Evolutionary conservation across 306 rosid species (phyloP), one percentile per base, ranked within the genome.

Genomic region (Dryas drummondii): DNA sequence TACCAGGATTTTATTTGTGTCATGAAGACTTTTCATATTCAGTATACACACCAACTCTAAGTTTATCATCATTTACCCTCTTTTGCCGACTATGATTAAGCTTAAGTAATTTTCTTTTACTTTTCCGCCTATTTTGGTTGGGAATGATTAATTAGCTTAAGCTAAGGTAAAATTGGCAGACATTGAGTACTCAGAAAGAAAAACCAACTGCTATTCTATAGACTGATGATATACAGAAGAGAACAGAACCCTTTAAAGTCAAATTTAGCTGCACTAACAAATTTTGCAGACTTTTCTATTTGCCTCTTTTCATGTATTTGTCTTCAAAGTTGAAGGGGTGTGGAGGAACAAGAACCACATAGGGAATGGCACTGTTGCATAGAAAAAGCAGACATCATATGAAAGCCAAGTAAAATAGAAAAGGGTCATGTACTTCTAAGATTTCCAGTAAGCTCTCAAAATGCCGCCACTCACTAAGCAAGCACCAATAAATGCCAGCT

Each of bases 381-480:
- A 5, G 26, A 44, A 7, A 46, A 45, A 72, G 74, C 68, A 16
- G 75, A 82, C 72, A 63, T 60, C 74, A 22, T 45, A 64, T 22
- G 56, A 66, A 54, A 65, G 53, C 64, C 71, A 75, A 58, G 52
- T 3, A 62, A 72, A 40, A 46, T 5, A 3, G 16, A 72, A 32
- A 51, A 4, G 57, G 13, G 6, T 17, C 3, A 32, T 7, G 47
- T 15, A 4, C 8, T n/a, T 70, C 37, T 66, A 7, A 82, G 72
- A 77, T 60, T 70, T 81, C 76, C n/a, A 51, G 71, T 80, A 82
- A 71, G 71, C 76, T 76, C 72, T 42, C 16, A 71, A 62, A 55
- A 45, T 53, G 85, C 81, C 80, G 86, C 75, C 78, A 80, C 13
- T 72, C 84, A 13, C n/a, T n/a, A 41, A 55, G 75, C 77, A 78